A percentile compares a stretch with the other conserved stretches of the same genome.
Evolutionary conservation across 2,329 filamentous ascomycete species (phyloP).

Genomic region (Aphanocladium album): DNA sequence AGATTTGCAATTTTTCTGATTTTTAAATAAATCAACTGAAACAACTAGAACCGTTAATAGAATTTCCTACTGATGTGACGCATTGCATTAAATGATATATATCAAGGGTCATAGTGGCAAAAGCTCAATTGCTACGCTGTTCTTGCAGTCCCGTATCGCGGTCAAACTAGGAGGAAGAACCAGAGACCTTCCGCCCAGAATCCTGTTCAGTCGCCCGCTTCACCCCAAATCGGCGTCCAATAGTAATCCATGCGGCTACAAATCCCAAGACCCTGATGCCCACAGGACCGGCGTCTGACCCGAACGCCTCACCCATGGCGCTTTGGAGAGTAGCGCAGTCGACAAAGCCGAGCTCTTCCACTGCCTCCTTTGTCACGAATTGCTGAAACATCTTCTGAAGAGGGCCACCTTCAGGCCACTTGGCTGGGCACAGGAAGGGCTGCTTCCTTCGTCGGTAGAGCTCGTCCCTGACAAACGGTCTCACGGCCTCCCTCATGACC

Average conservation of each 20-base stretch:
- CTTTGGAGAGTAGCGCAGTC: background rate
- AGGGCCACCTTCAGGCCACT: slow-evolving; percentile 36
- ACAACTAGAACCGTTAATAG: no score
- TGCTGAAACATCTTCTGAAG: slow-evolving; percentile 31
- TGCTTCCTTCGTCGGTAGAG: slow-evolving; percentile 45
- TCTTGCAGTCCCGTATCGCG: no score
- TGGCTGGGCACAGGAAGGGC: slow-evolving; percentile 42
- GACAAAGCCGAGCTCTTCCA: background rate
- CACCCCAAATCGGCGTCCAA: slow-evolving; percentile 38
- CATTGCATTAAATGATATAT: no score
- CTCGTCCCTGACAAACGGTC: slow-evolving; percentile 47
- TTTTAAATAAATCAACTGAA: no score
- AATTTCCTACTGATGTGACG: no score
- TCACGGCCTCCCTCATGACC: slow-evolving; percentile 45
- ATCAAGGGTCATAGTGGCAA: no score
- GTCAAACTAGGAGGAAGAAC: background rate
- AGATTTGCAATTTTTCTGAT: no score
- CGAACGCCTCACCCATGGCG: background rate
- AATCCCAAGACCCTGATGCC: slow-evolving; percentile 34
- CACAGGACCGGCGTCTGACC: background rate
- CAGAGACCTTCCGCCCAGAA: background rate
- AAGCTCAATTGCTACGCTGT: no score
- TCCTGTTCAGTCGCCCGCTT: slow-evolving; percentile 23
- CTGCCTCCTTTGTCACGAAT: slow-evolving; percentile 24
- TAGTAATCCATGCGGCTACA: slow-evolving; percentile 39